Evolutionary conservation across 169 alveolate genomes (phyloP), one percentile per base, ranked within the genome.

Genomic region (Cystoisospora suis): DNA sequence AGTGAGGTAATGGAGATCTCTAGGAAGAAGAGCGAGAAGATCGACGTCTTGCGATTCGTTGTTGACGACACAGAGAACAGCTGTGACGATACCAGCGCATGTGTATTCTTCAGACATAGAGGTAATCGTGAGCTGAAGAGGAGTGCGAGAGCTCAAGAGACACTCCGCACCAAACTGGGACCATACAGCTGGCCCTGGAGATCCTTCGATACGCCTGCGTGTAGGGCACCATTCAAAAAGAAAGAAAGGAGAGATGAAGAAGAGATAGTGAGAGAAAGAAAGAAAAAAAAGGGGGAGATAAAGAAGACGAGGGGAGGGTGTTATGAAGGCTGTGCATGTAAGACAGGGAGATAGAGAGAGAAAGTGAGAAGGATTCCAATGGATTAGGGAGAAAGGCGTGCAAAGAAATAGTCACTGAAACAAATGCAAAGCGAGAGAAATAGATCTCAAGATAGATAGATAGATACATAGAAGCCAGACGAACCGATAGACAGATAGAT

Each of bases 131-230:
- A 81, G 77, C 53, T 81, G 88, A 72, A 81, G 61, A 29, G 88
- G 88, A 29, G 88, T 32, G n/a, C 88, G 72, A n/a, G 61, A 17
- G 15, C 77, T 32, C 77, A 81, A 53, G 77, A 53, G 88, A 23
- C 88, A 81, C 75, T 81, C 88, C 1, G 88, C 88, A 32, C 88
- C 88, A 23, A 49, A 81, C 61, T 81, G 88, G 2, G 88, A 81
- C 88, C 88, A 81, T 38, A 81, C 88, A 17, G 88, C 88, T 2
- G 88, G 88, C 1, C 88, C 88, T 38, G 49, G 15, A 5, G 88
- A 81, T 12, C 58, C 88, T 53, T 44, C 75, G 34, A 81, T 45
- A 56, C 46, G 70, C 88, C 88, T 81, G 88, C 70, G 56, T 2
- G 15, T 3, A 40, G 44, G 27, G 38, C 29, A 34, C 12, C 9